Conservation (phyloP, 176 grass and related monocot species). For the Oryza nivara region DNA sequence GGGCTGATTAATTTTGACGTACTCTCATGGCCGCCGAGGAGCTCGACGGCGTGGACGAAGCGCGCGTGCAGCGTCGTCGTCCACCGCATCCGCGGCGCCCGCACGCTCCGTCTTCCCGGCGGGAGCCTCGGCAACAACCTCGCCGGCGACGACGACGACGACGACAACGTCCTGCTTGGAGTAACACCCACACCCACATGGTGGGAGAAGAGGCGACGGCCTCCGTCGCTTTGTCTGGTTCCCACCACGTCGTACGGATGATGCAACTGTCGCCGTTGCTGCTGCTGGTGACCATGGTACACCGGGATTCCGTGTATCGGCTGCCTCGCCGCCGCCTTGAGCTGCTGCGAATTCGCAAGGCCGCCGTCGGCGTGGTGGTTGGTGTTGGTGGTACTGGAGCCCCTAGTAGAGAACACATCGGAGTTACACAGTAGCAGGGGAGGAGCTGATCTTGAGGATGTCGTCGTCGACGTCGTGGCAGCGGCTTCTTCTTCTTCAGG, state of each 20-base stretch:
- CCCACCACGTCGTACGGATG: not conserved
- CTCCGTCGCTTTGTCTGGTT: not conserved
- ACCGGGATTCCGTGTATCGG: conserved; percentile 41
- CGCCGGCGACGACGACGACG: not conserved
- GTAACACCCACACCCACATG: not conserved
- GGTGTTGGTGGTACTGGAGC: not conserved
- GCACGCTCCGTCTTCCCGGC: conserved; percentile 17
- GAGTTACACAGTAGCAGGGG: not conserved
- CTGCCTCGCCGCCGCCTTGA: not conserved
- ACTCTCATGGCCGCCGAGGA: conserved; percentile 47
- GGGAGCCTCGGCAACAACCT: conserved; percentile 26
- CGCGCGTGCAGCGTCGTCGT: conserved; percentile 47
- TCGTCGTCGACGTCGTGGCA: not conserved
- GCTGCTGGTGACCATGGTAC: not conserved
- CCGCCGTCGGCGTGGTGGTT: not conserved
- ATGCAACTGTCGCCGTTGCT: not conserved
- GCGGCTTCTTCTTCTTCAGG: not conserved
- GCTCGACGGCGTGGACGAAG: conserved; percentile 45
- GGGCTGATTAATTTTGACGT: not conserved
- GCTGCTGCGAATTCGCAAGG: not conserved
- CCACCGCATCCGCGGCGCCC: conserved; percentile 46
- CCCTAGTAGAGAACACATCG: not conserved
- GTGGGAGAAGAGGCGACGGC: not conserved
- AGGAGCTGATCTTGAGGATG: not conserved
- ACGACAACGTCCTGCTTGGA: not conserved